Evolutionary conservation across 148 eudicot species (phyloP).

Genomic region (Selenicereus undatus): DNA sequence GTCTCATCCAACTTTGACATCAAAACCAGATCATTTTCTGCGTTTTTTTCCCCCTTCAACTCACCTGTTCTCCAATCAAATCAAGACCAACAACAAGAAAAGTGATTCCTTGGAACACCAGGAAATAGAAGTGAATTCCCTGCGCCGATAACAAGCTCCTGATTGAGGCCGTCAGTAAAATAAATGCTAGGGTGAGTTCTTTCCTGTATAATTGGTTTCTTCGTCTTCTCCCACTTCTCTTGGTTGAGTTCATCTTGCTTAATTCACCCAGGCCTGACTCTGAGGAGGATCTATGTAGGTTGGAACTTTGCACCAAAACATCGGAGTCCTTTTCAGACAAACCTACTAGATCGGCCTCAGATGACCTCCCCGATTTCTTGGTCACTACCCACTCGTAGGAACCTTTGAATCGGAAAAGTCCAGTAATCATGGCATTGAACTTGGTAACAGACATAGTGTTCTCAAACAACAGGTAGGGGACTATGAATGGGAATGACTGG

Average conservation of each 20-base stretch:
- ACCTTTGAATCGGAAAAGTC: slow-evolving; percentile 68
- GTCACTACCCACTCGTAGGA: slow-evolving; percentile 94
- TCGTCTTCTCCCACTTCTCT: slow-evolving; percentile 43
- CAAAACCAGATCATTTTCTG: slow-evolving; percentile 2
- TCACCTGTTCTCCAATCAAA: slow-evolving; percentile 95
- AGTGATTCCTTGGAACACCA: slow-evolving; percentile 87
- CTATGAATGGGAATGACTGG: slow-evolving; percentile 79
- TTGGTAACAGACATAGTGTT: slow-evolving; percentile 96
- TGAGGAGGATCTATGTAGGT: slow-evolving; percentile 50
- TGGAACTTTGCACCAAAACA: slow-evolving; percentile 21
- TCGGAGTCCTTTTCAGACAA: slow-evolving; percentile 56
- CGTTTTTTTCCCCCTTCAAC: slow-evolving; percentile 27
- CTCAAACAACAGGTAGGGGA: slow-evolving; percentile 78
- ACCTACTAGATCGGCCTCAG: slow-evolving; percentile 72
- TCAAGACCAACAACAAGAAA: slow-evolving; percentile 89
- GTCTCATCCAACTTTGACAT: slow-evolving; percentile 10
- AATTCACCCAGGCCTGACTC: slow-evolving; percentile 77
- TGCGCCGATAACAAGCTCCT: slow-evolving; percentile 94
- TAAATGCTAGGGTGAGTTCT: slow-evolving; percentile 82
- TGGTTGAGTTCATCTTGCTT: slow-evolving; percentile 45
- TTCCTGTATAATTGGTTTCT: slow-evolving; percentile 77
- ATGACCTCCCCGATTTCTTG: slow-evolving; percentile 84
- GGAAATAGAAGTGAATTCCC: slow-evolving; percentile 92
- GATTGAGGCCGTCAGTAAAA: slow-evolving; percentile 75
- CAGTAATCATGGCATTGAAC: slow-evolving; percentile 90